These are phyloP conservation scores for Fusarium sp. DNA, from an alignment of 2,329 filamentous ascomycete genomes.

Conservation along the genomic window DNA sequence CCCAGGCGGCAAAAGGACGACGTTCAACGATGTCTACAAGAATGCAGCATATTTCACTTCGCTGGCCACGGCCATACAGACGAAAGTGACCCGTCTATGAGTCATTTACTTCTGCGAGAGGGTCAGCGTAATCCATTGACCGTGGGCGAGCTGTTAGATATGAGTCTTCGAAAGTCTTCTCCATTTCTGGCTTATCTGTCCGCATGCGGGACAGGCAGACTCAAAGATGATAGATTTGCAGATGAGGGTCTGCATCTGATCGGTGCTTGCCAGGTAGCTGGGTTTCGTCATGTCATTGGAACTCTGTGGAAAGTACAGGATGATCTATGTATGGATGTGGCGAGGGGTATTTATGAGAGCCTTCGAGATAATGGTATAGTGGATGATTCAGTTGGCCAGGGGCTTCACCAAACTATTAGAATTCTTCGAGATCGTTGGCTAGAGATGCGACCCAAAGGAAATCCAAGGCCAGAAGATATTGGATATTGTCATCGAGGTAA, in stretches of 20 bases:
- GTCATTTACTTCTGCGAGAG: neutral
- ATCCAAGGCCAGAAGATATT: too few species aligned
- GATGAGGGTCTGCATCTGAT: slow-evolving; percentile 2
- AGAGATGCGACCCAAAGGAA: too few species aligned
- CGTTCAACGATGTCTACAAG: neutral
- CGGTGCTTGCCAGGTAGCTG: neutral
- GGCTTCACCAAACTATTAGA: too few species aligned
- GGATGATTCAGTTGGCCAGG: too few species aligned
- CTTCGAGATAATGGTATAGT: too few species aligned
- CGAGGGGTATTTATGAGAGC: too few species aligned
- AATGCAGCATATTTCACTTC: neutral
- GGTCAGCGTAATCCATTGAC: neutral
- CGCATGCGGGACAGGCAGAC: neutral
- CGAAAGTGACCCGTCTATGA: neutral
- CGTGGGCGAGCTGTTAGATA: neutral
- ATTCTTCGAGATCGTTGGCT: too few species aligned
- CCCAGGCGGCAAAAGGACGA: neutral
- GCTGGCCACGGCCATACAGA: neutral
- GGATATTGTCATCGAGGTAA: too few species aligned
- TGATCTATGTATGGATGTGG: too few species aligned
- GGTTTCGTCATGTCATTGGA: neutral
- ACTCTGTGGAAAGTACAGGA: neutral
- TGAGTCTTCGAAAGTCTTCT: neutral
- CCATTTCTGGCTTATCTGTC: neutral
- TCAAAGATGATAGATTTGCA: neutral